Percentiles rank a stretch among this genome's conserved stretches.
phyloP scores from a whole-genome alignment of 495 filamentous ascomycete genomes.

The Trichoderma parareesei region DNA sequence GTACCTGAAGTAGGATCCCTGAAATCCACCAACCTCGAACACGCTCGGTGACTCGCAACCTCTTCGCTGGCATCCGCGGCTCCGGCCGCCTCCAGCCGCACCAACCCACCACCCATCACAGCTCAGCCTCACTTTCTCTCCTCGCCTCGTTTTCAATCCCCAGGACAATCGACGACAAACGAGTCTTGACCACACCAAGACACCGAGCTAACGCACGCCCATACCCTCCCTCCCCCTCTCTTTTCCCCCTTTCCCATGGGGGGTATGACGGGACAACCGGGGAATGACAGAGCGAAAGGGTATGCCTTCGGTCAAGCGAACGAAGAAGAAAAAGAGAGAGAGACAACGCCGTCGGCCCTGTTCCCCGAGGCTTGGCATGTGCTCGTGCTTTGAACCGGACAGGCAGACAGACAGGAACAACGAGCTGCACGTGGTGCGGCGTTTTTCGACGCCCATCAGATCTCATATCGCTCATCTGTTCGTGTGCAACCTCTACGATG shows the following conservation, averaged over 20 bases:
- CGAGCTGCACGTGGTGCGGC: background rate
- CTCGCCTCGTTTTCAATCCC: background rate
- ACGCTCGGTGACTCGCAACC: too few relatives aligned
- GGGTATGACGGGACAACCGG: too few relatives aligned
- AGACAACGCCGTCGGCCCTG: background rate
- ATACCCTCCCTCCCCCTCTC: too few relatives aligned
- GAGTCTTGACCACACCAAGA: background rate
- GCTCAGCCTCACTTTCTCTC: background rate
- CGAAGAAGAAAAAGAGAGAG: background rate
- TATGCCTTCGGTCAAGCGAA: too few relatives aligned
- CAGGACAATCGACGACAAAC: background rate
- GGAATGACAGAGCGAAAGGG: too few relatives aligned
- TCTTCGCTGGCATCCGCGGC: too few relatives aligned
- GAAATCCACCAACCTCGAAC: too few relatives aligned
- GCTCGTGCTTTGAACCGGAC: background rate
- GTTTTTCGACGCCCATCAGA: background rate
- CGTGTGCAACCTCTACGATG: background rate
- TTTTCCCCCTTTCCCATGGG: too few relatives aligned
- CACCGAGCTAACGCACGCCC: background rate
- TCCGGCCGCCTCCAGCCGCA: constrained; percentile 5
- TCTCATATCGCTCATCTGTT: background rate
- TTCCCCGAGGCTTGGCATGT: background rate
- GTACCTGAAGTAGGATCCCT: too few relatives aligned
- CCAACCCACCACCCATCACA: background rate
- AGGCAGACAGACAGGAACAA: background rate